A percentile compares a stretch with the other conserved stretches of the same genome.
Evolutionary conservation across 768 basidiomycete species (phyloP).

Genomic region (Trametes gibbosa): DNA sequence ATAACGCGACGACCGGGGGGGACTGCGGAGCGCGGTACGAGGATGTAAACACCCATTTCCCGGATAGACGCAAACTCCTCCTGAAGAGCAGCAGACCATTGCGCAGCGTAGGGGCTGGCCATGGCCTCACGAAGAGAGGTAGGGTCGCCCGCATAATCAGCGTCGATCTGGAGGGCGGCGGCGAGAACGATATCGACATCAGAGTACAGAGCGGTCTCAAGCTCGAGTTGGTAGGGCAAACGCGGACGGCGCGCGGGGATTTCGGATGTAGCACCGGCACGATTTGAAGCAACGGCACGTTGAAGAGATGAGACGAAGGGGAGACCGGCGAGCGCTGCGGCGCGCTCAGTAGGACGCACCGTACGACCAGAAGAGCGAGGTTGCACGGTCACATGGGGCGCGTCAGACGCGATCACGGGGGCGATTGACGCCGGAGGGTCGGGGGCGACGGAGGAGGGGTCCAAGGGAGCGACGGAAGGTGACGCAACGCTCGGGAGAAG

Average conservation of each 20-base stretch:
- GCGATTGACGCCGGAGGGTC: background rate
- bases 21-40: constrained; percentile 23
- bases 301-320: background rate
- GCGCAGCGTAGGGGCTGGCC: constrained; percentile 5
- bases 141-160: constrained; percentile 23
- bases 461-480: constrained; percentile 5
- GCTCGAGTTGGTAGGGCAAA: background rate
- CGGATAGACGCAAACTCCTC: constrained; percentile 23
- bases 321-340: background rate
- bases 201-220: background rate
- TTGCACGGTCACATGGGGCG: background rate
- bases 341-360: too few species aligned
- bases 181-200: constrained; percentile 13
- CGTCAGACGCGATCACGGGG: background rate
- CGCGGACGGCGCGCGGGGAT: background rate
- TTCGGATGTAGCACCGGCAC: constrained; percentile 4
- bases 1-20: constrained; percentile 6
- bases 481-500: too few species aligned
- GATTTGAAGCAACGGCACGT: constrained; percentile 6
- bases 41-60: constrained; percentile 20
- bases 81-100: constrained; percentile 26
- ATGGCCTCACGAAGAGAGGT: constrained; percentile 22
- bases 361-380: too few species aligned
- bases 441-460: background rate
- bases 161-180: constrained; percentile 15